Conservation (phyloP, 1,284 basidiomycete genomes). For the Puccinia triticina region DNA sequence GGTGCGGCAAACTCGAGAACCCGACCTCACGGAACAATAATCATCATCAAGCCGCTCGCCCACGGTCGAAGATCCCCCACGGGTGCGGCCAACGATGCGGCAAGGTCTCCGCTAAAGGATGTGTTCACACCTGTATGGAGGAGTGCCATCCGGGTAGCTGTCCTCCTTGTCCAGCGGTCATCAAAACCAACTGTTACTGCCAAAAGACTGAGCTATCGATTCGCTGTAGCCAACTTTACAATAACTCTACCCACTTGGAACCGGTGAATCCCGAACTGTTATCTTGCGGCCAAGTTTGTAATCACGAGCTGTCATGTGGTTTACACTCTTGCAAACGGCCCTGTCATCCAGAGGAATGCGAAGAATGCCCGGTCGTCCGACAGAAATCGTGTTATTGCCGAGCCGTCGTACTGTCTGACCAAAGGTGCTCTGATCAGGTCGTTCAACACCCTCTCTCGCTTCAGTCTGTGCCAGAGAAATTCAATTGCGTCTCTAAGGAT, state of each 20-base stretch:
- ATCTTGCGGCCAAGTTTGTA: slow-evolving; percentile 40
- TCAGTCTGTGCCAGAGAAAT: slow-evolving; percentile 2
- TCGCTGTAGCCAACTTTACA: slow-evolving; percentile 49
- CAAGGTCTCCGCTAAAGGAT: slow-evolving; percentile 38
- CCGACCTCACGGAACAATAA: slow-evolving; percentile 15
- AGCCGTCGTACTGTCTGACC: neutral
- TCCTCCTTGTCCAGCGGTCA: slow-evolving; percentile 45
- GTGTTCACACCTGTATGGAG: slow-evolving; percentile 28
- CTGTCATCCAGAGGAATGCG: slow-evolving; percentile 43
- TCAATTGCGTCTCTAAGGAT: slow-evolving; percentile 22
- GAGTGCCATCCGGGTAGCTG: slow-evolving; percentile 49
- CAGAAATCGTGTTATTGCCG: slow-evolving; percentile 44
- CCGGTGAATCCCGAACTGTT: slow-evolving; percentile 21
- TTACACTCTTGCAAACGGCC: slow-evolving; percentile 40
- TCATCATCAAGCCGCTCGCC: neutral
- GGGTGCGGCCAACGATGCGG: slow-evolving; percentile 38
- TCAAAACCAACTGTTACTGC: slow-evolving; percentile 36
- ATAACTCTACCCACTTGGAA: slow-evolving; percentile 8
- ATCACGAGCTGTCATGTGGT: slow-evolving; percentile 10
- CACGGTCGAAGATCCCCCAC: slow-evolving; percentile 42
- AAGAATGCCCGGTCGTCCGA: slow-evolving; percentile 22
- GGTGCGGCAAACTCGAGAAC: slow-evolving; percentile 44
- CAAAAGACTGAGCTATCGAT: slow-evolving; percentile 22
- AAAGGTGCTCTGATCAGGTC: slow-evolving; percentile 33
- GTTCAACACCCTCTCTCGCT: neutral